Conservation (phyloP, 345 rosid species). For the Aethionema arabicum region DNA sequence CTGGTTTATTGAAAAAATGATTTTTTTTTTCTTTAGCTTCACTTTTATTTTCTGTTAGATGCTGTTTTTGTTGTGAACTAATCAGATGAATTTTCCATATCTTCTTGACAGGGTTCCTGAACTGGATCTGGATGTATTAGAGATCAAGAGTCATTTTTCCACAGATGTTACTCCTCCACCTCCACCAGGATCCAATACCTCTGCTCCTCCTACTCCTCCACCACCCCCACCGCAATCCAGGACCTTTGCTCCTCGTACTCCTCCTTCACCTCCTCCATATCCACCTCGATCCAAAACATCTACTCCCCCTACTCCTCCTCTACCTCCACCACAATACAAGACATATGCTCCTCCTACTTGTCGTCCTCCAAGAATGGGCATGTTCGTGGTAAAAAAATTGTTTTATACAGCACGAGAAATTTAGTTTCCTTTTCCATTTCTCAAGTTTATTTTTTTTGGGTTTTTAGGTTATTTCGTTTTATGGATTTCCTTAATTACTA, state of each 20-base stretch:
- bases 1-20: not conserved
- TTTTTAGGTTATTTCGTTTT: slow-evolving; percentile 35
- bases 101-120: slow-evolving; percentile 83
- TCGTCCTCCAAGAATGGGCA: slow-evolving; percentile 61
- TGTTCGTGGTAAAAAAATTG: slow-evolving; percentile 46
- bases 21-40: slow-evolving; percentile 6
- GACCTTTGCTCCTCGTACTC: slow-evolving; percentile 34
- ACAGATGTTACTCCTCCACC: slow-evolving; percentile 48
- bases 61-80: slow-evolving; percentile 9
- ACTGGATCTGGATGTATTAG: slow-evolving; percentile 71
- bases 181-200: slow-evolving; percentile 74
- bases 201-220: slow-evolving; percentile 62
- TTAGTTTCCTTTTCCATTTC: too few relatives aligned
- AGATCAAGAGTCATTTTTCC: slow-evolving; percentile 91
- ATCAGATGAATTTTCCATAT: not conserved
- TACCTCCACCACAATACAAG: too few relatives aligned
- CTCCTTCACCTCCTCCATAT: slow-evolving; percentile 66
- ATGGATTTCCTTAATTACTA: not conserved
- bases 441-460: too few relatives aligned
- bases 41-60: not conserved
- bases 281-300: slow-evolving; percentile 13
- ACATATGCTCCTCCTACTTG: slow-evolving; percentile 32
- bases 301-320: too few relatives aligned
- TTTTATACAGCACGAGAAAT: too few relatives aligned
- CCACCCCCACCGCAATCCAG: slow-evolving; percentile 26